phyloP scores from a whole-genome alignment of 257 asterid genomes.

The Salvia rosmarinus region DNA sequence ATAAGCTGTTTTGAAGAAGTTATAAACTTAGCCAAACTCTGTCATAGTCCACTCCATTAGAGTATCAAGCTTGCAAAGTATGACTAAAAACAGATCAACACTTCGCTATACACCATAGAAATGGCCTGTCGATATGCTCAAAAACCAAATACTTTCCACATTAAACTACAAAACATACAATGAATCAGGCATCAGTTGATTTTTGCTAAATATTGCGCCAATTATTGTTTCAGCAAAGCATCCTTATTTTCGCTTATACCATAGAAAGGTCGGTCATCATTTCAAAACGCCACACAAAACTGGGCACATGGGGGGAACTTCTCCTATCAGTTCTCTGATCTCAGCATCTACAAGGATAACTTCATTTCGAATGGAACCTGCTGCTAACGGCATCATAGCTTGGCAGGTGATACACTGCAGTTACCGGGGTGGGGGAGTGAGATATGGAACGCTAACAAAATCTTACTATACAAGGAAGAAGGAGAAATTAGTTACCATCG shows the following conservation, averaged over 20 bases:
- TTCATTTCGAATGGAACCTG: conserved; percentile 49
- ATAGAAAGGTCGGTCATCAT: conserved; percentile 32
- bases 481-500: conserved; percentile 60
- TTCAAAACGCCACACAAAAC: conserved; percentile 31
- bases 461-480: not conserved
- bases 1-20: too few relatives aligned
- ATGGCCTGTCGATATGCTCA: not conserved
- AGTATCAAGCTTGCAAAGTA: not conserved
- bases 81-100: not conserved
- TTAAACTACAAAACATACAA: conserved; percentile 29
- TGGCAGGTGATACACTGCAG: conserved; percentile 76
- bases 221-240: conserved; percentile 33
- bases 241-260: conserved; percentile 43
- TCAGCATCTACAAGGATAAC: not conserved
- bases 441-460: not conserved
- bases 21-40: too few relatives aligned
- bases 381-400: conserved; percentile 68
- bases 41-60: too few relatives aligned
- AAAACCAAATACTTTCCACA: not conserved
- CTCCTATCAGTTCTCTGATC: not conserved
- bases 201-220: conserved; percentile 3
- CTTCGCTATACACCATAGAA: not conserved
- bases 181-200: conserved; percentile 36
- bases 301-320: conserved; percentile 16
- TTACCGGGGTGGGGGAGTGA: not conserved